Evolutionary conservation across 495 filamentous ascomycete species (phyloP).

Genomic region (Hypoxylon perforatum): DNA sequence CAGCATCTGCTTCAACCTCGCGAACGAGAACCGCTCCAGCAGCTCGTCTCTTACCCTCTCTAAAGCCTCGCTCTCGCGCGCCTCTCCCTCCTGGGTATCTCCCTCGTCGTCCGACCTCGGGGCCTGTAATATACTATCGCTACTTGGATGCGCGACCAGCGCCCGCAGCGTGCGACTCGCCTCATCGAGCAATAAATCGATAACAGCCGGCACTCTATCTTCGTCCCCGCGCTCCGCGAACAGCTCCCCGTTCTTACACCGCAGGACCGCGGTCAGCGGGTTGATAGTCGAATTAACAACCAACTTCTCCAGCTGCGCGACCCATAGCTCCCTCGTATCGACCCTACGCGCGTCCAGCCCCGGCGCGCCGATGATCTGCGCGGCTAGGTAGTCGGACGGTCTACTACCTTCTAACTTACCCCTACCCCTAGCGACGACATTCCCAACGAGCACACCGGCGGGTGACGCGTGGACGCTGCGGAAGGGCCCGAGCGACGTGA

Average conservation of each 20-base stretch:
- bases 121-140: slow-evolving; percentile 34
- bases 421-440: slow-evolving; percentile 26
- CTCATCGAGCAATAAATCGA: slow-evolving; percentile 71
- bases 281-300: slow-evolving; percentile 84
- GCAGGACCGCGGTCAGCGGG: slow-evolving; percentile 78
- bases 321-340: slow-evolving; percentile 61
- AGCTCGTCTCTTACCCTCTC: slow-evolving; percentile 67
- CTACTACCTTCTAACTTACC: background rate
- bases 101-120: background rate
- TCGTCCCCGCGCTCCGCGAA: slow-evolving; percentile 67
- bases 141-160: slow-evolving; percentile 45
- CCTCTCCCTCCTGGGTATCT: background rate
- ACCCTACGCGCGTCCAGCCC: slow-evolving; percentile 57
- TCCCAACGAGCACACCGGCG: slow-evolving; percentile 55
- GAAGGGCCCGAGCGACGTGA: slow-evolving; percentile 68
- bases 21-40: slow-evolving; percentile 42
- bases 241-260: slow-evolving; percentile 78
- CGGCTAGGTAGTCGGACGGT: slow-evolving; percentile 34
- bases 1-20: slow-evolving; percentile 39
- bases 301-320: slow-evolving; percentile 67
- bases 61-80: slow-evolving; percentile 60
- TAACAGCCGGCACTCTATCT: slow-evolving; percentile 60
- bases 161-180: slow-evolving; percentile 67
- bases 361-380: slow-evolving; percentile 41
- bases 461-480: slow-evolving; percentile 72